phyloP scores from a whole-genome alignment of 495 filamentous ascomycete genomes.

The Xylaria acuta region DNA sequence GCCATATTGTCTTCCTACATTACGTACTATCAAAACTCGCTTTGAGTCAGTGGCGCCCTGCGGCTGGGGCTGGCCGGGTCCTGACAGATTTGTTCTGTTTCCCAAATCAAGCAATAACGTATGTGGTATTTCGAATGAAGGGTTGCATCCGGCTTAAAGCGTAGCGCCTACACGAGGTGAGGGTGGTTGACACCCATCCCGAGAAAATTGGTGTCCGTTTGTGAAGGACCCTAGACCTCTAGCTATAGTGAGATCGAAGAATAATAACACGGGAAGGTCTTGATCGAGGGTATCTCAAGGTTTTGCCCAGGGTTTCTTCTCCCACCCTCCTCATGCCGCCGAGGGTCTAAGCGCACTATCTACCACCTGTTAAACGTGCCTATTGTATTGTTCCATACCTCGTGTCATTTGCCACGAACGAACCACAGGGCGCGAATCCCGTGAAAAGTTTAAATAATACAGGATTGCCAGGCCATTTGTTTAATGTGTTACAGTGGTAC shows the following conservation, averaged over 20 bases:
- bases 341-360: conserved; percentile 1
- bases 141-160: conserved; percentile 1
- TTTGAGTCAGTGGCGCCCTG: neutral
- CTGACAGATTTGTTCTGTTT: neutral
- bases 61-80: neutral
- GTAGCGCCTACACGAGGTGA: neutral
- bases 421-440: neutral
- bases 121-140: neutral
- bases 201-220: neutral
- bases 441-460: neutral
- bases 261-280: conserved; percentile 4
- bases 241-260: conserved; percentile 1
- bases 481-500: conserved; percentile 4
- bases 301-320: neutral
- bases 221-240: neutral
- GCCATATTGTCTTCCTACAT: conserved; percentile 9
- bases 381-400: neutral
- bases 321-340: conserved; percentile 19
- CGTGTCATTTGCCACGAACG: neutral
- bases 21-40: neutral
- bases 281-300: neutral
- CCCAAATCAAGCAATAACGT: neutral
- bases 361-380: neutral
- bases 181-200: neutral
- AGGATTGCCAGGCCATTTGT: neutral